Evolutionary conservation across 306 rosid genomes (phyloP).

Genomic region (Gillenia trifoliata): DNA sequence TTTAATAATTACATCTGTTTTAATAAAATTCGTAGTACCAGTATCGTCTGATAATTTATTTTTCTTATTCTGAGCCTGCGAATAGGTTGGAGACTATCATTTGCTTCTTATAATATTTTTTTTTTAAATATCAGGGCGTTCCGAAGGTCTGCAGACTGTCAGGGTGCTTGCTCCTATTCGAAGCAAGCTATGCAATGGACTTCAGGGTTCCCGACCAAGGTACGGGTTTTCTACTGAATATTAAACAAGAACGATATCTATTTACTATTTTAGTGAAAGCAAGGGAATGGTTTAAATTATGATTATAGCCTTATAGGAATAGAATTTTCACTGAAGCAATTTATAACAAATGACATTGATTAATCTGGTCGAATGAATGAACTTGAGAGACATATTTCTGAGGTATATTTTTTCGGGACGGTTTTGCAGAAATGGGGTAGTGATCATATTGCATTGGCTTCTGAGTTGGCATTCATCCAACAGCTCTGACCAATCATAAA

Average conservation of each 20-base stretch:
- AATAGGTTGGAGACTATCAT: constrained; percentile 10
- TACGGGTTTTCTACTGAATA: constrained; percentile 12
- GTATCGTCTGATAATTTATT: background rate
- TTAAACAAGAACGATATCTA: background rate
- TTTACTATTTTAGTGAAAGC: background rate
- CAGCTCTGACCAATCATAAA: constrained; percentile 18
- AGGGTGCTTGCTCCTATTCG: constrained; percentile 85
- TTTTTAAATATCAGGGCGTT: constrained; percentile 55
- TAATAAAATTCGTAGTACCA: background rate
- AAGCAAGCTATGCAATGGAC: constrained; percentile 68
- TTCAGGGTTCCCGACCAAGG: constrained; percentile 93
- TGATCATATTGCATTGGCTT: constrained; percentile 83
- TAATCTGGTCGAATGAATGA: background rate
- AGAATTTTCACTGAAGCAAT: background rate
- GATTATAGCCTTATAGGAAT: background rate
- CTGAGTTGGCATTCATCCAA: constrained; percentile 63
- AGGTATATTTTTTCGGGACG: background rate
- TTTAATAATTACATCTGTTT: background rate
- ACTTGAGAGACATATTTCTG: background rate
- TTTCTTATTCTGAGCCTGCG: constrained; percentile 12
- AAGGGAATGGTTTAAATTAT: background rate
- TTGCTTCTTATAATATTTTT: constrained; percentile 13
- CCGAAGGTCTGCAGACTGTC: constrained; percentile 83
- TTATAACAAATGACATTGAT: background rate
- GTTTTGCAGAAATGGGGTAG: constrained; percentile 93